Conservation (phyloP, 1,284 basidiomycete genomes). For the Cerrena zonata region DNA sequence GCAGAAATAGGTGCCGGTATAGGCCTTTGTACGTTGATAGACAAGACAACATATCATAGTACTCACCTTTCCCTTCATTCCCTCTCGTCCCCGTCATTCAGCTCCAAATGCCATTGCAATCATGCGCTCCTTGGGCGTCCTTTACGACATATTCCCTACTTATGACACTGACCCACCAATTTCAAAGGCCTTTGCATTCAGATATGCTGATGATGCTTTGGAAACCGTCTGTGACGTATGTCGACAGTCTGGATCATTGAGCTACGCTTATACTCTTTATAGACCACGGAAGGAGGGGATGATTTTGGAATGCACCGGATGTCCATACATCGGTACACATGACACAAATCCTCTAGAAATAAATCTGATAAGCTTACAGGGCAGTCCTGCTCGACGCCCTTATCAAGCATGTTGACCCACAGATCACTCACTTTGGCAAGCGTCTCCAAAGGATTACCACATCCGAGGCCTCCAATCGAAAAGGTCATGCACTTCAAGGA, state of each 20-base stretch:
- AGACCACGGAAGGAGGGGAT: background rate
- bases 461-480: slow-evolving; percentile 2
- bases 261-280: background rate
- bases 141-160: slow-evolving; percentile 34
- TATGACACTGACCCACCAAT: slow-evolving; percentile 27
- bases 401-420: slow-evolving; percentile 35
- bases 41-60: too few species aligned
- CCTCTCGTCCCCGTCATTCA: slow-evolving; percentile 19
- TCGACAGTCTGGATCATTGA: background rate
- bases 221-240: slow-evolving; percentile 37
- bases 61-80: background rate
- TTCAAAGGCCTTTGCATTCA: slow-evolving; percentile 31
- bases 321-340: background rate
- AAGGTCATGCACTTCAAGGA: slow-evolving; percentile 13
- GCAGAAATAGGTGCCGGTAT: slow-evolving; percentile 49
- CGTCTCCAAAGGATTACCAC: slow-evolving; percentile 19
- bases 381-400: slow-evolving; percentile 43
- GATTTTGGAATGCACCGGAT: background rate
- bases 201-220: slow-evolving; percentile 35
- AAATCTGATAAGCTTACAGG: too few species aligned
- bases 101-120: slow-evolving; percentile 47
- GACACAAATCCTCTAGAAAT: too few species aligned
- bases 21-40: slow-evolving; percentile 38
- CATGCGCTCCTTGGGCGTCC: slow-evolving; percentile 36
- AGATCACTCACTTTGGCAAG: slow-evolving; percentile 40